phyloP scores from a whole-genome alignment of 306 rosid genomes.

The Cucurbita pepo region DNA sequence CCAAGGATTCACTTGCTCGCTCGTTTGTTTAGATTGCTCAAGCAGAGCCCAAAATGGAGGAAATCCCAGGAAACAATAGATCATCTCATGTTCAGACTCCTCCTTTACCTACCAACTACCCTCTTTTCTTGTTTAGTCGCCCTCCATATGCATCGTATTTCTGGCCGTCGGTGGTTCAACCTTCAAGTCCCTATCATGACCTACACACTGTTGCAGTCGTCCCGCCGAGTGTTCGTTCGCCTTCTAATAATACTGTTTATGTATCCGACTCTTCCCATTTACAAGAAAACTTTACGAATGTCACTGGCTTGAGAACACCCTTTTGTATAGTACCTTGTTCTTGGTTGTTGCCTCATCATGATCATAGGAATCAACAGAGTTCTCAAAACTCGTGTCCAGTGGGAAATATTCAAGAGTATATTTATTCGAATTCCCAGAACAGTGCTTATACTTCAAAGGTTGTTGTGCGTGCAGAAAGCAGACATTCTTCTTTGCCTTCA shows the following conservation, averaged over 20 bases:
- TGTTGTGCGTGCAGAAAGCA: constrained; percentile 21
- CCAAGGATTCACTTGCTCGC: constrained; percentile 1
- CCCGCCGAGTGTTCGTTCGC: constrained; percentile 33
- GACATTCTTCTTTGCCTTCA: constrained; percentile 15
- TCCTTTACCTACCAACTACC: constrained; percentile 29
- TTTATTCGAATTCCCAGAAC: constrained; percentile 21
- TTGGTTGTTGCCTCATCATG: constrained; percentile 57
- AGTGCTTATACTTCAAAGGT: constrained; percentile 27
- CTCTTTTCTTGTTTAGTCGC: constrained; percentile 43
- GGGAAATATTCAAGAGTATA: constrained; percentile 24
- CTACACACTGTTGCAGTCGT: constrained; percentile 23
- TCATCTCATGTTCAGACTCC: constrained; percentile 25
- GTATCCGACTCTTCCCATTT: constrained; percentile 23
- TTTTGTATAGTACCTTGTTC: constrained; percentile 55
- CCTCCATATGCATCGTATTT: constrained; percentile 22
- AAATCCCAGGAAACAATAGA: constrained; percentile 21
- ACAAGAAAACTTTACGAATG: constrained; percentile 23
- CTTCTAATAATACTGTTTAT: constrained; percentile 17
- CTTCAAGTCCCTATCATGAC: constrained; percentile 4
- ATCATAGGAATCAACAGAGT: constrained; percentile 29
- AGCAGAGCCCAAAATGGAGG: constrained; percentile 30
- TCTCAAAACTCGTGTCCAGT: constrained; percentile 26
- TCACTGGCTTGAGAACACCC: constrained; percentile 30
- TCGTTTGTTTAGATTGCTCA: constrained; percentile 36
- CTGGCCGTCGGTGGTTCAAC: constrained; percentile 58